phyloP scores from a whole-genome alignment of 179 eudicot species.

The Beta macrorhiza region DNA sequence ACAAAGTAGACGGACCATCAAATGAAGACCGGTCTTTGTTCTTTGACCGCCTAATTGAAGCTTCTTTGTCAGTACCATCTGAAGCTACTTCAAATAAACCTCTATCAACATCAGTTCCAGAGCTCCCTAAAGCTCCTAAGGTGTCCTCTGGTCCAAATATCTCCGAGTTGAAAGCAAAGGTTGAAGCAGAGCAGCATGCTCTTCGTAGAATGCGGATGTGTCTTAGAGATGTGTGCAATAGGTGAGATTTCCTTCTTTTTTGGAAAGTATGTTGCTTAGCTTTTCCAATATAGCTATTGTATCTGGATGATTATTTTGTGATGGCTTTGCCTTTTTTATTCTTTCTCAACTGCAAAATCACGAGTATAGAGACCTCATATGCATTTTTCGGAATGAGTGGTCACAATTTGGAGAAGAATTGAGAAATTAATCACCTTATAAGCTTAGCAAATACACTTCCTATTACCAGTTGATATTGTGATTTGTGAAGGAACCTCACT shows the following conservation, averaged over 20 bases:
- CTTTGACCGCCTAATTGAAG: constrained; percentile 76
- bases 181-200: constrained; percentile 96
- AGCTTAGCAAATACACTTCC: not conserved
- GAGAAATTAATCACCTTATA: not conserved
- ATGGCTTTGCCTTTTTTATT: not conserved
- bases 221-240: constrained; percentile 95
- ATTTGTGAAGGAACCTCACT: not conserved
- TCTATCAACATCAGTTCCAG: constrained; percentile 47
- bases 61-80: constrained; percentile 67
- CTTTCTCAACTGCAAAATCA: not conserved
- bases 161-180: constrained; percentile 88
- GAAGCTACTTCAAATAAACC: constrained; percentile 44
- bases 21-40: constrained; percentile 73
- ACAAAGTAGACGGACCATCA: constrained; percentile 62
- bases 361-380: not conserved
- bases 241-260: constrained; percentile 45
- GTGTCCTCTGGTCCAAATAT: constrained; percentile 72
- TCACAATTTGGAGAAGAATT: not conserved
- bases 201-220: constrained; percentile 98
- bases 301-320: not conserved
- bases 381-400: not conserved
- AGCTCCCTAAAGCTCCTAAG: constrained; percentile 94
- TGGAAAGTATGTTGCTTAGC: constrained; percentile 9
- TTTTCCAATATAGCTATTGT: not conserved
- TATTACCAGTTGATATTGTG: not conserved